Evolutionary conservation across 352 stramenopile species (phyloP).

Genomic region (Blastocystis sp.): DNA sequence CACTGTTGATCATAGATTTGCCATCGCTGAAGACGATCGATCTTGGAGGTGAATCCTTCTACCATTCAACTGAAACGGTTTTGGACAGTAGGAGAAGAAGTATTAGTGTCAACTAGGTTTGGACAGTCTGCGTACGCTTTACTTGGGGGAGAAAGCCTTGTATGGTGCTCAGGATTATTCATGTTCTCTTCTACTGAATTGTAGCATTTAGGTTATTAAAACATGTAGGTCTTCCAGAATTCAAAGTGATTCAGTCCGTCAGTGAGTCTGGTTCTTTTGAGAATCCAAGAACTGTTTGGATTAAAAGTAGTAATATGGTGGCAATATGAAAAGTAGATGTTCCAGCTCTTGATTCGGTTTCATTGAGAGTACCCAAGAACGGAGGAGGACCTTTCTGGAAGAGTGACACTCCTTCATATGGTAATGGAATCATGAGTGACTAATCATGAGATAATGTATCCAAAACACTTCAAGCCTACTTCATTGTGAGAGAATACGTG

Average conservation of each 20-base stretch:
- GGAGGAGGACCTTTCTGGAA: not conserved
- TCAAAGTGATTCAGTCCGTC: not conserved
- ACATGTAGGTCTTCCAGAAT: not conserved
- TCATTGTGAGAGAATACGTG: not conserved
- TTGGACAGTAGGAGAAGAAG: not conserved
- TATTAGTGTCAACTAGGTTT: not conserved
- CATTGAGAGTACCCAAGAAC: not conserved
- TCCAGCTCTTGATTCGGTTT: not conserved
- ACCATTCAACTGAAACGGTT: not conserved
- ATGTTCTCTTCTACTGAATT: not conserved
- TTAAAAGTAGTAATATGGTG: not conserved
- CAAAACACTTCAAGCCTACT: not conserved
- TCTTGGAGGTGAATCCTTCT: not conserved
- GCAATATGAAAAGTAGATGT: not conserved
- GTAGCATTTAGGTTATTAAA: not conserved
- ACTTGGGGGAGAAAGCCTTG: not conserved
- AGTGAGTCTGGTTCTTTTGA: not conserved
- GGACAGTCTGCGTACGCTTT: not conserved
- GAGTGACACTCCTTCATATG: not conserved
- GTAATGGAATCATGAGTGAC: not conserved
- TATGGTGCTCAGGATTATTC: not conserved
- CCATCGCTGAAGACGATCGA: no score
- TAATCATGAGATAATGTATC: not conserved
- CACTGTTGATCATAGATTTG: not conserved
- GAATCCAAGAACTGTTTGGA: not conserved